A percentile compares a stretch with the other conserved stretches of the same genome.
Conservation (phyloP, 768 basidiomycete species). For the Naganishia randhawae region DNA sequence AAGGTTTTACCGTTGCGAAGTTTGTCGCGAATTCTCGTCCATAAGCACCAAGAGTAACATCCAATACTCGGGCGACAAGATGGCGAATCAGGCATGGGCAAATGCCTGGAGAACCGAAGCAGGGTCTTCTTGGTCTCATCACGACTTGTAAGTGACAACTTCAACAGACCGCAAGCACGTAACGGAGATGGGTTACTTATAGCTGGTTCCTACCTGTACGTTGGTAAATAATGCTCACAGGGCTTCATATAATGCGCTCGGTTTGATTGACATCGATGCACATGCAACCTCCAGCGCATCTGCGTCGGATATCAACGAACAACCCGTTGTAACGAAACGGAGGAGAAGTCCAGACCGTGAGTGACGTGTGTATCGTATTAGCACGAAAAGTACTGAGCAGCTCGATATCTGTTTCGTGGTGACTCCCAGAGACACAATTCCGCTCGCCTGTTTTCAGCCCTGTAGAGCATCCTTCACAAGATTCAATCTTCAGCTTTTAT, state of each 20-base stretch:
- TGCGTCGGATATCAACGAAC: not conserved
- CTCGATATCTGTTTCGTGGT: not conserved
- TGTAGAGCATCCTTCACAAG: not conserved
- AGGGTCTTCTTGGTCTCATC: not conserved
- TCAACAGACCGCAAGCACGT: not conserved
- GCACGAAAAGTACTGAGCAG: not conserved
- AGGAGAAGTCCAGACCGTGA: not conserved
- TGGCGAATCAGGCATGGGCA: not conserved
- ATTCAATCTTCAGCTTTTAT: not conserved
- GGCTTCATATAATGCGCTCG: not conserved
- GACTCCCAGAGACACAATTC: not conserved
- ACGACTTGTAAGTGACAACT: not conserved
- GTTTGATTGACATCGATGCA: not conserved
- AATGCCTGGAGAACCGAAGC: not conserved
- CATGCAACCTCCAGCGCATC: not conserved
- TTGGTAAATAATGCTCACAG: not conserved
- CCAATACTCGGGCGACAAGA: not conserved
- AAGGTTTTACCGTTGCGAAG: not conserved
- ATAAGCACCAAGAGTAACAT: not conserved
- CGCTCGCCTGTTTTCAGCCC: not conserved
- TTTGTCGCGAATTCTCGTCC: not conserved
- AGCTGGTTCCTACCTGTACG: not conserved
- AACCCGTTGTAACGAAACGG: not conserved
- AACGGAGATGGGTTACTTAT: not conserved
- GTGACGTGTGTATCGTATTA: not conserved